A percentile compares a stretch with the other conserved stretches of the same genome.
Evolutionary conservation across 176 grass and related monocot species (phyloP).

Genomic region (Neostapfia colusana): DNA sequence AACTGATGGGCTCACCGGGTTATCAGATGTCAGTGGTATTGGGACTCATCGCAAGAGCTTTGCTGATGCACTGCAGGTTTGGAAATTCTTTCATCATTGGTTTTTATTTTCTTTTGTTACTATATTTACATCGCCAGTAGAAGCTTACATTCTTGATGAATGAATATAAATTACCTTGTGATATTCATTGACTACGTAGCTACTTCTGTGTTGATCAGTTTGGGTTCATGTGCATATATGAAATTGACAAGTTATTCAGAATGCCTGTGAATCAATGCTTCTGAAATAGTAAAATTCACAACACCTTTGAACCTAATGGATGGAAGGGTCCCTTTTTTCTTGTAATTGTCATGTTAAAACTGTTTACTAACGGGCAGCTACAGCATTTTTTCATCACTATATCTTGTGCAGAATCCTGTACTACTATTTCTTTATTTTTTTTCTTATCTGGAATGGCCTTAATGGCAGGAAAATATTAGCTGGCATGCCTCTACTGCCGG

Average conservation of each 20-base stretch:
- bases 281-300: background rate
- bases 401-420: background rate
- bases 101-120: conserved; percentile 13
- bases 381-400: background rate
- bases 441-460: conserved; percentile 28
- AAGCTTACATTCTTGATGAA: background rate
- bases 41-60: conserved; percentile 68
- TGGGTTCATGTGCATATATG: background rate
- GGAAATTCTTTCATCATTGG: background rate
- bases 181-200: background rate
- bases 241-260: background rate
- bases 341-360: background rate
- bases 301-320: background rate
- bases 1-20: conserved; percentile 54
- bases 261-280: conserved; percentile 7
- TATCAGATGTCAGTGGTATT: conserved; percentile 50
- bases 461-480: conserved; percentile 70
- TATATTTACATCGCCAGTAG: conserved; percentile 6
- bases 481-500: conserved; percentile 36
- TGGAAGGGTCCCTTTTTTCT: conserved; percentile 19
- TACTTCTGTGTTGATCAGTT: background rate
- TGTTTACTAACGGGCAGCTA: background rate
- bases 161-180: background rate
- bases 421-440: conserved; percentile 4
- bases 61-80: conserved; percentile 89